These are phyloP conservation scores for Byssochlamys sp. DNA, from an alignment of 2,329 filamentous ascomycete species.

Conservation along the genomic window DNA sequence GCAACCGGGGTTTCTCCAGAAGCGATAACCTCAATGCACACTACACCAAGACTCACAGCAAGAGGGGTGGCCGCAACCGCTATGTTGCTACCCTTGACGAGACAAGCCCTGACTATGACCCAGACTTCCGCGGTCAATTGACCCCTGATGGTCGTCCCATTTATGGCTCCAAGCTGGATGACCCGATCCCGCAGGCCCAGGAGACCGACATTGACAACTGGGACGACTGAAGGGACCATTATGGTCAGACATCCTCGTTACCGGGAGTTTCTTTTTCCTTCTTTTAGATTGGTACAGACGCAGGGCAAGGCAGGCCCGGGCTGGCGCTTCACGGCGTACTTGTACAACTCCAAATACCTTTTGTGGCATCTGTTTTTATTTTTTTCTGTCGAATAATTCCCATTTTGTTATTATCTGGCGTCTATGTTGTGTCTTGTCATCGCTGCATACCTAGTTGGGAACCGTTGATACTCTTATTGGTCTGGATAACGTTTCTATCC, in stretches of 20 bases:
- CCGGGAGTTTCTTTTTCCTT: slow-evolving; percentile 4
- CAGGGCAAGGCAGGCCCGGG: slow-evolving; percentile 11
- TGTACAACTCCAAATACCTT: slow-evolving; percentile 7
- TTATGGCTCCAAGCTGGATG: slow-evolving; percentile 26
- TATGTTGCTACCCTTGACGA: slow-evolving; percentile 39
- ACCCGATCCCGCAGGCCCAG: slow-evolving; percentile 22
- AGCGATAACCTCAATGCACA: slow-evolving; percentile 40
- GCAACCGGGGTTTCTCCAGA: slow-evolving; percentile 33
- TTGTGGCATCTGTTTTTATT: neutral
- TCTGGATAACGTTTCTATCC: neutral
- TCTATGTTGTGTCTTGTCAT: neutral
- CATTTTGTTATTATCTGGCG: neutral
- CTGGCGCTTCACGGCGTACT: slow-evolving; percentile 16
- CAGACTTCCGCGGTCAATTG: slow-evolving; percentile 35
- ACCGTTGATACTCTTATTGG: neutral
- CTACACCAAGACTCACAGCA: slow-evolving; percentile 39
- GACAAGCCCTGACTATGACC: slow-evolving; percentile 33
- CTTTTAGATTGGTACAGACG: slow-evolving; percentile 12
- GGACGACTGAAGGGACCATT: slow-evolving; percentile 19
- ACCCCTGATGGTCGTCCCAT: slow-evolving; percentile 35
- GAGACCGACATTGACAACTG: slow-evolving; percentile 25
- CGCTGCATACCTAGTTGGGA: neutral
- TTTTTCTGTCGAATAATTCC: slow-evolving; percentile 1
- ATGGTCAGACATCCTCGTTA: slow-evolving; percentile 4
- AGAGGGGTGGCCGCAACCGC: slow-evolving; percentile 36